A percentile compares a stretch with the other conserved stretches of the same genome.
Evolutionary conservation across 2,329 filamentous ascomycete genomes (phyloP).

Genomic region (Periconia sp.): DNA sequence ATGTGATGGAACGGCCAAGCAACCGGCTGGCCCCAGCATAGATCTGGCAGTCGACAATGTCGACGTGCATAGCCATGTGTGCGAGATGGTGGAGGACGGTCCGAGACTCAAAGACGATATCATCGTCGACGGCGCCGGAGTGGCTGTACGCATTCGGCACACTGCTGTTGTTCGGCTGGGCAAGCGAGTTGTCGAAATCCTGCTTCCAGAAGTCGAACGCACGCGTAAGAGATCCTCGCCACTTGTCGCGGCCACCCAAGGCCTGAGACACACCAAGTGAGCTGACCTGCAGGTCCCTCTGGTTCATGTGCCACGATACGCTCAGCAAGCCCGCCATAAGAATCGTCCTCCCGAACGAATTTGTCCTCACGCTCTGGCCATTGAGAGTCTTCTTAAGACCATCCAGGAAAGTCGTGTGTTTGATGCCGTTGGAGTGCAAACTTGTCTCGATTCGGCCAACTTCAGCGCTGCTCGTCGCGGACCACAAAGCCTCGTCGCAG

Average conservation of each 20-base stretch:
- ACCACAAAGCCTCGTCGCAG: conserved; percentile 92
- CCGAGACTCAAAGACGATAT: conserved; percentile 81
- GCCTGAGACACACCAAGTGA: conserved; percentile 79
- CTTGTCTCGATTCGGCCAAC: conserved; percentile 82
- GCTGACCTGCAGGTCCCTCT: conserved; percentile 88
- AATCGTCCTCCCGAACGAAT: conserved; percentile 88
- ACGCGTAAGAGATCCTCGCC: conserved; percentile 79
- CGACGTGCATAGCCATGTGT: conserved; percentile 97
- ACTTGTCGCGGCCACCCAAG: conserved; percentile 85
- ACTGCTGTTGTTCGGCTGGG: conserved; percentile 51
- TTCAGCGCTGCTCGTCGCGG: conserved; percentile 82
- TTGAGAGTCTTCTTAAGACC: conserved; percentile 87
- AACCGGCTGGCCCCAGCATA: conserved; percentile 86
- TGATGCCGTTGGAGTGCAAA: conserved; percentile 77
- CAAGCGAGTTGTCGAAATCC: conserved; percentile 82
- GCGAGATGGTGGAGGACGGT: conserved; percentile 91
- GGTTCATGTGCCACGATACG: conserved; percentile 97
- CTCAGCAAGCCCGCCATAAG: conserved; percentile 92
- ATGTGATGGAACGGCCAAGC: conserved; percentile 80
- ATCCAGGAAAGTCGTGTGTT: conserved; percentile 84
- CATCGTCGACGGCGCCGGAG: conserved; percentile 51
- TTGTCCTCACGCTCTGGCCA: conserved; percentile 82
- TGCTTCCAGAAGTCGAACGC: conserved; percentile 94
- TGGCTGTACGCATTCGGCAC: conserved; percentile 33
- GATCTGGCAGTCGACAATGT: conserved; percentile 96